phyloP scores from a whole-genome alignment of 352 stramenopile genomes.

The Globisporangium mamillatum region DNA sequence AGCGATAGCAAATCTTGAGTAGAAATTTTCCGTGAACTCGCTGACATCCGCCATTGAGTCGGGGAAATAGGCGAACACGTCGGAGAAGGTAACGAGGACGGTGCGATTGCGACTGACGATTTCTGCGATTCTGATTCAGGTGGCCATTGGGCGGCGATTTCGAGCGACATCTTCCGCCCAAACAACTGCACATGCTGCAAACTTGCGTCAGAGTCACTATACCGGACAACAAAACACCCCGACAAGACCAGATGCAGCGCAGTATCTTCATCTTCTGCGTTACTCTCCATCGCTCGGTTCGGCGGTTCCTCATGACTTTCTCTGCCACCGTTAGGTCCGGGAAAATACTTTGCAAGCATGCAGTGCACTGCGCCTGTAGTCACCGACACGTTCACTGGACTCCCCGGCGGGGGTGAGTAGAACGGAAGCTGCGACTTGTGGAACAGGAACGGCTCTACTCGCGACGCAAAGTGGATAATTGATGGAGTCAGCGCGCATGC shows the following conservation, averaged over 20 bases:
- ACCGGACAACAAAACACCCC: constrained; percentile 56
- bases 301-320: neutral
- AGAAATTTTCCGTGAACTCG: neutral
- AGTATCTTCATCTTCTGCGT: neutral
- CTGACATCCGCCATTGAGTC: neutral
- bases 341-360: constrained; percentile 45
- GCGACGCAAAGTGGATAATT: constrained; percentile 46
- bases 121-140: constrained; percentile 22
- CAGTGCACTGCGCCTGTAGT: constrained; percentile 62
- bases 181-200: constrained; percentile 59
- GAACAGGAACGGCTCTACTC: constrained; percentile 43
- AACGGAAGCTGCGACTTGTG: constrained; percentile 36
- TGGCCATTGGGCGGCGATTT: constrained; percentile 56
- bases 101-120: constrained; percentile 12
- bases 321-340: constrained; percentile 7
- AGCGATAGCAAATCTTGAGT: constrained; percentile 9
- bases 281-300: neutral
- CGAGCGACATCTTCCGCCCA: constrained; percentile 67
- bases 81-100: constrained; percentile 19
- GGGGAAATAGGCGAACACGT: constrained; percentile 20
- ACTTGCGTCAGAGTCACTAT: constrained; percentile 37
- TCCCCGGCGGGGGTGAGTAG: constrained; percentile 27
- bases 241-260: constrained; percentile 55
- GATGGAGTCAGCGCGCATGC: constrained; percentile 50
- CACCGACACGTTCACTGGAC: constrained; percentile 50